These are phyloP conservation scores for Paracamarosporium sp. DNA, from an alignment of 2,329 filamentous ascomycete species.

Conservation along the genomic window DNA sequence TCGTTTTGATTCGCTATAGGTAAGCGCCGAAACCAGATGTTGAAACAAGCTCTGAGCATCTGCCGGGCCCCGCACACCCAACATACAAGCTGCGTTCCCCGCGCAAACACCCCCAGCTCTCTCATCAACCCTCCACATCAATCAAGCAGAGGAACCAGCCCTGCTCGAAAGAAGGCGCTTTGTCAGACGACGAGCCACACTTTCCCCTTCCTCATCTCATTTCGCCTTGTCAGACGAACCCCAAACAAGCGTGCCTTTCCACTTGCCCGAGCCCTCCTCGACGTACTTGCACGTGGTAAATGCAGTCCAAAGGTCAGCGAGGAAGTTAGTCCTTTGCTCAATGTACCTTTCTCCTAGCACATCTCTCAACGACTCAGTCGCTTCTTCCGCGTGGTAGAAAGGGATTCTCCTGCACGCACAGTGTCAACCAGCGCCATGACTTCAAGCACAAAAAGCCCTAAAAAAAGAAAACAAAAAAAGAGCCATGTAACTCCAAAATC, in stretches of 20 bases:
- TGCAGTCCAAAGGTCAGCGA: slow-evolving; percentile 25
- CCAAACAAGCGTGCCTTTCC: background rate
- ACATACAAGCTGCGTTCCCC: background rate
- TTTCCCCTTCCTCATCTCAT: background rate
- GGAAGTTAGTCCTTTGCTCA: slow-evolving; percentile 25
- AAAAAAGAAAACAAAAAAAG: background rate
- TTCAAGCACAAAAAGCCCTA: background rate
- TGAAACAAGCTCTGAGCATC: background rate
- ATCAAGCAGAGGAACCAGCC: too few relatives aligned
- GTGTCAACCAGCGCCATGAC: slow-evolving; percentile 8
- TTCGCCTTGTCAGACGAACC: background rate
- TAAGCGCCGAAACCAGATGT: background rate
- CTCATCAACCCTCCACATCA: background rate
- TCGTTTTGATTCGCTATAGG: background rate
- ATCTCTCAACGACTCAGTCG: slow-evolving; percentile 29
- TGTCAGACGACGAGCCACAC: background rate
- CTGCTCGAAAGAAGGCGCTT: background rate
- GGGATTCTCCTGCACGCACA: slow-evolving; percentile 29
- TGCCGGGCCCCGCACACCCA: slow-evolving; percentile 3
- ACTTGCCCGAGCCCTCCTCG: slow-evolving; percentile 13
- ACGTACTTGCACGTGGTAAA: slow-evolving; percentile 34
- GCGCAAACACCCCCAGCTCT: background rate
- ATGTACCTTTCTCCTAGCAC: slow-evolving; percentile 33
- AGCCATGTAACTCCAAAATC: too few relatives aligned
- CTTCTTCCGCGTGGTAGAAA: slow-evolving; percentile 36